Base-by-base conservation (phyloP, 257 asterid genomes). In the Gynochthodes officinalis region DNA sequence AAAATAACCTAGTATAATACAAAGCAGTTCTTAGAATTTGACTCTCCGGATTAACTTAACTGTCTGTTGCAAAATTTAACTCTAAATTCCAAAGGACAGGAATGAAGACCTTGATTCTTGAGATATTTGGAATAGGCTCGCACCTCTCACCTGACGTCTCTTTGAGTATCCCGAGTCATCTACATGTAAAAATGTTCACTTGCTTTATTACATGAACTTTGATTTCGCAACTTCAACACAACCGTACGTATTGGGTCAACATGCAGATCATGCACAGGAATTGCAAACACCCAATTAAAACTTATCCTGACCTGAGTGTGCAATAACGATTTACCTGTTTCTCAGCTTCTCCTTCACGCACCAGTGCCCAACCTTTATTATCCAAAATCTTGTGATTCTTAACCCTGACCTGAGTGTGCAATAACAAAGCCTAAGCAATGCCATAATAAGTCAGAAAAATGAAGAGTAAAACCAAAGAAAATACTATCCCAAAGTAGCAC, bases 331-430 rank as follows among this genome's bases (percentile, higher is more conserved):
- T 30, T 81, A 89, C 99, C 96, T 94, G 97, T 81, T 94, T 94
- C 81, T 94, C 99, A 66, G 96, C 87, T 88, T 94, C 97, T 75
- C 99, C 99, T 90, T 94, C 99, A 69, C 96, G 96, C 96, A 94
- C 91, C 81, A 94, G 79, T 30, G 81, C 96, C 99, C 97, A 91
- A 71, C 89, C 97, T 52, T 89, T 88, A 82, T 70, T 87, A 62
- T 90, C 95, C 67, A 91, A 79, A 81, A 86, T 82, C 81, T 77
- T 86, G 64, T 91, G 97, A 88, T 87, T 82, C 81, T 86, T 94
- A 50, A 94, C 96, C 69, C 69, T 80, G 33, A 94, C 97, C 99
- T 94, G 81, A 80, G 53, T 35, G 60, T 61, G 40, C 46, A 75
- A 73, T 28, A 70, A 67, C 23, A 43, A 32, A 43, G 19, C 42